Conservation (phyloP, 345 rosid genomes). For the Hypericum perforatum region DNA sequence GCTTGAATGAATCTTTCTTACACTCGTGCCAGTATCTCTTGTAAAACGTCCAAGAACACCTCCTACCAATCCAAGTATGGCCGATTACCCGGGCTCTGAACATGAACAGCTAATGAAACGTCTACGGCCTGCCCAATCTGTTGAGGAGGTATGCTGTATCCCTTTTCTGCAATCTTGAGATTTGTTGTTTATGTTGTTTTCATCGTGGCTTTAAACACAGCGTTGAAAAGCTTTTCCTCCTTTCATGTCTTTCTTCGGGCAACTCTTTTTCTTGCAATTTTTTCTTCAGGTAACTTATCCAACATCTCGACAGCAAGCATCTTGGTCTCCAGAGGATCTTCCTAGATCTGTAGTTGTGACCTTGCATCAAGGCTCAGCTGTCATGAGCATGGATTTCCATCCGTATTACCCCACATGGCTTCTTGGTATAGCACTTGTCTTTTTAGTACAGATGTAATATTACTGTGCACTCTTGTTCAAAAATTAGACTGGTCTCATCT, state of each 20-base stretch:
- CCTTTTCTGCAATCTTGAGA: neutral
- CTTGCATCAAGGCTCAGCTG: constrained; percentile 37
- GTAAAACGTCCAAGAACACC: constrained; percentile 61
- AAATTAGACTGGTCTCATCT: too few relatives aligned
- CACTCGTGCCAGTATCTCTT: constrained; percentile 38
- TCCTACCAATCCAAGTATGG: constrained; percentile 42
- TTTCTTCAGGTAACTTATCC: too few relatives aligned
- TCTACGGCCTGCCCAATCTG: constrained; percentile 49
- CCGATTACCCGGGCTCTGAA: constrained; percentile 56
- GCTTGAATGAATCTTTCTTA: neutral
- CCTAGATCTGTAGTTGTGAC: constrained; percentile 25
- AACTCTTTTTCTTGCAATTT: too few relatives aligned
- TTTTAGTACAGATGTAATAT: too few relatives aligned
- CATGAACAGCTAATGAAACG: constrained; percentile 70
- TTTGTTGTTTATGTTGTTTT: neutral
- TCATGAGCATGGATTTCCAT: constrained; percentile 49
- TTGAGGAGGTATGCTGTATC: constrained; percentile 40
- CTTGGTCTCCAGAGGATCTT: constrained; percentile 42
- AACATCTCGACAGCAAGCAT: too few relatives aligned
- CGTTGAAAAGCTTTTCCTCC: too few relatives aligned
- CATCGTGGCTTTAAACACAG: too few relatives aligned
- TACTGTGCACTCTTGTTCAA: too few relatives aligned
- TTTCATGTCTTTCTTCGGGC: too few relatives aligned
- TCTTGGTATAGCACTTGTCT: constrained; percentile 24
- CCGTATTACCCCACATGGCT: constrained; percentile 38